Evolutionary conservation across 2,329 filamentous ascomycete genomes (phyloP).

Genomic region (Colletotrichum falcatum): DNA sequence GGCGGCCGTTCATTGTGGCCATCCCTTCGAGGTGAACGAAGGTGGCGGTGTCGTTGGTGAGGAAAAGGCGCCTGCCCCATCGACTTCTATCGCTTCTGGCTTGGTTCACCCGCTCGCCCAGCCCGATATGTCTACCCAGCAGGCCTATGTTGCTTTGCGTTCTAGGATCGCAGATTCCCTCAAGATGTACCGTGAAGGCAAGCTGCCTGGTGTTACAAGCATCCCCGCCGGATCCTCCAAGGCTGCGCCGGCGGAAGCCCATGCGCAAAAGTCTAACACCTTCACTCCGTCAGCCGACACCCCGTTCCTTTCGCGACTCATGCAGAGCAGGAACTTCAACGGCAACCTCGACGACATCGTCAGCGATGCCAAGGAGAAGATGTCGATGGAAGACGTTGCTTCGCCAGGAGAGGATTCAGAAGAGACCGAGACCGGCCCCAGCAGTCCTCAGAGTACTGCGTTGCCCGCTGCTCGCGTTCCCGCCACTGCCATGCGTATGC

Average conservation of each 20-base stretch:
- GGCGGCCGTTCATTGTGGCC: constrained; percentile 88
- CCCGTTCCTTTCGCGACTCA: constrained; percentile 75
- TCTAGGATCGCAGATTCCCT: constrained; percentile 67
- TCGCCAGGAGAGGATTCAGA: constrained; percentile 68
- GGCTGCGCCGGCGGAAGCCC: constrained; percentile 46
- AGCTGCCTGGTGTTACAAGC: constrained; percentile 60
- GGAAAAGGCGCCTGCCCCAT: constrained; percentile 40
- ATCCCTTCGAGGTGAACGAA: constrained; percentile 80
- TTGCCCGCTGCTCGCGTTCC: constrained; percentile 49
- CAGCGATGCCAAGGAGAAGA: constrained; percentile 67
- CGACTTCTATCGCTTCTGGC: constrained; percentile 53
- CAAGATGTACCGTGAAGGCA: constrained; percentile 63
- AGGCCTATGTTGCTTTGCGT: constrained; percentile 63
- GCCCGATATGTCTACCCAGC: constrained; percentile 65
- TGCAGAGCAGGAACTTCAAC: constrained; percentile 71
- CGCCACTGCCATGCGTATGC: constrained; percentile 65
- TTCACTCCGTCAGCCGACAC: constrained; percentile 69
- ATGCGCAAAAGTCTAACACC: constrained; percentile 42
- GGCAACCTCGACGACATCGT: constrained; percentile 71
- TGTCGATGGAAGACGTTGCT: constrained; percentile 62
- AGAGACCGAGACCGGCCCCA: constrained; percentile 55
- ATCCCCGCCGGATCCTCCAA: constrained; percentile 53
- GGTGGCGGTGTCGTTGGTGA: constrained; percentile 55
- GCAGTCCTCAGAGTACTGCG: constrained; percentile 42
- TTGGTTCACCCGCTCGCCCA: constrained; percentile 73